Evolutionary conservation across 441 rosid genomes (phyloP).

Genomic region (Syzygium syzygioides): DNA sequence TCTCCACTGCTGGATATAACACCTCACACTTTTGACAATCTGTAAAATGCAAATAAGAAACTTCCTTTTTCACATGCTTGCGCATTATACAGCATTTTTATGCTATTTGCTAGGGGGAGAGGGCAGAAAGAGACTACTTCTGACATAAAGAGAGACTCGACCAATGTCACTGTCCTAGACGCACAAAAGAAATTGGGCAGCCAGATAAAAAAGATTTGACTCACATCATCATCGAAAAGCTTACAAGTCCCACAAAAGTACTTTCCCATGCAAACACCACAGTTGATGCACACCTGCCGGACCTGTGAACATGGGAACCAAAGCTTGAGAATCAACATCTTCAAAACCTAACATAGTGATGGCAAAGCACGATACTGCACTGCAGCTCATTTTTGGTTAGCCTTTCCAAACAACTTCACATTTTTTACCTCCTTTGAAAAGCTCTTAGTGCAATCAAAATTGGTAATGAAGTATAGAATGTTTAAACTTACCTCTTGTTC

Average conservation of each 20-base stretch:
- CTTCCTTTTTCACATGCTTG: not conserved
- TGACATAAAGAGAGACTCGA: not conserved
- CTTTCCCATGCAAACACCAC: constrained; percentile 89
- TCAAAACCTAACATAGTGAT: not conserved
- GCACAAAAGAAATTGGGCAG: not conserved
- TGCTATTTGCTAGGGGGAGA: not conserved
- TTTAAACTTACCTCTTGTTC: constrained; percentile 68
- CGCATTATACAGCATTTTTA: not conserved
- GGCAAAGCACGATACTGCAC: not conserved
- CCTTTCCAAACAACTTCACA: not conserved
- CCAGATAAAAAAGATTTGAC: constrained; percentile 6
- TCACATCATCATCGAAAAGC: constrained; percentile 89
- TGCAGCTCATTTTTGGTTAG: not conserved
- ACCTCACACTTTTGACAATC: not conserved
- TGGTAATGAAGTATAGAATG: not conserved
- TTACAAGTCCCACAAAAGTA: constrained; percentile 77
- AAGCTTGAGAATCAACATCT: not conserved
- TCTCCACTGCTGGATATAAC: not conserved
- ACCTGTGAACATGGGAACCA: constrained; percentile 37
- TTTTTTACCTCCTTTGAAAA: not conserved
- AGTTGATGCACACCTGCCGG: constrained; percentile 58
- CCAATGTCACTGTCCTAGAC: not conserved
- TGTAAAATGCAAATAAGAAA: not conserved
- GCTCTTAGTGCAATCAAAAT: not conserved
- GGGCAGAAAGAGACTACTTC: not conserved